phyloP scores from a whole-genome alignment of 257 asterid species.

The Striga asiatica region DNA sequence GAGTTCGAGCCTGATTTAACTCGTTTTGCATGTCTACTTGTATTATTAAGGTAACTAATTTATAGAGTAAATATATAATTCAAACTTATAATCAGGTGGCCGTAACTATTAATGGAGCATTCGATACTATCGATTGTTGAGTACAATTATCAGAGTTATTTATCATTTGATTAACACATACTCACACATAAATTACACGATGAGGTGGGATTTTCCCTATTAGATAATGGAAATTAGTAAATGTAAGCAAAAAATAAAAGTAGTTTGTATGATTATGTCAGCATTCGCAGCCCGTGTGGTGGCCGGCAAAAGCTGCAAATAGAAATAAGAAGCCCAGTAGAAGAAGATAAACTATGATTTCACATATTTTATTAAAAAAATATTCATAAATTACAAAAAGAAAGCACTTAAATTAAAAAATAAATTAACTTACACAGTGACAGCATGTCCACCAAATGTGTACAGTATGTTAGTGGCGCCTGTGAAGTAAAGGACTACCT shows the following conservation, averaged over 20 bases:
- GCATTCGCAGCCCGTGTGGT: conserved; percentile 26
- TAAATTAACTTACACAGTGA: conserved; percentile 65
- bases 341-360: conserved; percentile 17
- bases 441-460: conserved; percentile 99
- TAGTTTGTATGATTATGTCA: conserved; percentile 27
- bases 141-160: no score
- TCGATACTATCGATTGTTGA: no score
- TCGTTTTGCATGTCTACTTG: no score
- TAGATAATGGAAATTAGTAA: no score
- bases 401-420: neutral
- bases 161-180: no score
- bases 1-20: no score
- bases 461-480: conserved; percentile 93
- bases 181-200: no score
- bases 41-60: no score
- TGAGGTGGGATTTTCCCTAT: no score
- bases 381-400: neutral
- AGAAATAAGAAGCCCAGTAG: conserved; percentile 38
- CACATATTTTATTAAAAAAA: neutral
- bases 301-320: conserved; percentile 80
- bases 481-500: conserved; percentile 76
- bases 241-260: neutral
- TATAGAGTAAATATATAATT: no score
- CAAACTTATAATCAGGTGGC: no score
- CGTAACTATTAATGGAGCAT: no score